Evolutionary conservation across 192 early-diverging fungal genomes (phyloP), one percentile per base, ranked within the genome.

Genomic region (Coemansia sp.): DNA sequence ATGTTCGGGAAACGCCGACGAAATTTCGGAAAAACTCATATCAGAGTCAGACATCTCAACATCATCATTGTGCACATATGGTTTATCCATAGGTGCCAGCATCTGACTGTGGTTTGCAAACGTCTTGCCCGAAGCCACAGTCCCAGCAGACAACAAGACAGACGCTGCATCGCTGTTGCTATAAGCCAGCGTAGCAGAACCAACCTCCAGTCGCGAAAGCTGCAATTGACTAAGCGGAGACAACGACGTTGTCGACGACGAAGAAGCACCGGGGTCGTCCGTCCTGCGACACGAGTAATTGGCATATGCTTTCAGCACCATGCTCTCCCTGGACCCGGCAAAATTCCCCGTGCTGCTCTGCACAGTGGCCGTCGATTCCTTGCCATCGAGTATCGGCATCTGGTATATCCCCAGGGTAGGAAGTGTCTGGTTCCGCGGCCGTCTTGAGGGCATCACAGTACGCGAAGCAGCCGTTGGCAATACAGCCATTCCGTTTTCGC

Each of bases 141-240:
- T 54, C 29, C 68, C 62, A 22, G 66, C 67, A 7, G 66, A 68
- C 18, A 65, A 30, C 25, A 68, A 68, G 22, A 56, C 34, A 16
- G 69, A 56, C 1, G 57, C 65, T 14, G 62, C 69, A 16, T 50
- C 58, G 30, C 34, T 61, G 29, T 52, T 31, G 28, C 49, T 33
- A 31, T 63, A 69, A 25, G 71, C 56, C 29, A 70, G 68, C 17
- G 71, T 63, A 12, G 76, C 76, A 3, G 76, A 73, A 8, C 72
- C 76, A 12, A 79, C 61, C 61, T 79, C 76, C 7, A 79, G 54
- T 31, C 62, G 69, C 0, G 76, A 66, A 25, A 68, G 49, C 6
- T 48, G 60, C 52, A 61, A 52, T 61, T 28, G 57, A 11, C 36
- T 38, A 38, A 38, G 36, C 7, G 36, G 36, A 11, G 36, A 38